Percentiles rank a stretch among this genome's conserved stretches.
phyloP scores from a whole-genome alignment of 108 stramenopile genomes.

The Skeletonema costatum region DNA sequence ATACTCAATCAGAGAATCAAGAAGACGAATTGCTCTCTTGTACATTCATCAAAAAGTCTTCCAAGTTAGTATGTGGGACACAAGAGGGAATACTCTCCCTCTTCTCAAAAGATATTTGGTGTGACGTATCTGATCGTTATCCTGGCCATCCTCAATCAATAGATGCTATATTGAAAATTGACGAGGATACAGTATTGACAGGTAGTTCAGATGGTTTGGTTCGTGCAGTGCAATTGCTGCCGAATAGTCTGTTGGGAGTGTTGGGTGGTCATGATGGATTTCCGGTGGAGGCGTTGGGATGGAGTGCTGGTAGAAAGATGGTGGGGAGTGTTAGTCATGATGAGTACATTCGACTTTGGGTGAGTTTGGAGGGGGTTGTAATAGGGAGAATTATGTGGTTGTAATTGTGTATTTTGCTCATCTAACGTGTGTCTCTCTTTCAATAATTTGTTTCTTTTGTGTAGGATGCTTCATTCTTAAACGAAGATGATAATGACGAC shows the following conservation, averaged over 20 bases:
- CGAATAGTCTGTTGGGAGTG: slow-evolving; percentile 92
- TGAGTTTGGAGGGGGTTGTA: neutral
- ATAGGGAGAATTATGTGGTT: neutral
- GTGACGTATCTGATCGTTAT: slow-evolving; percentile 92
- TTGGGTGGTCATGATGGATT: slow-evolving; percentile 90
- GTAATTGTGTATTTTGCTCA: neutral
- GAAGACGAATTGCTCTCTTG: slow-evolving; percentile 94
- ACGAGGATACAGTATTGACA: slow-evolving; percentile 94
- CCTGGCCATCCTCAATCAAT: slow-evolving; percentile 92
- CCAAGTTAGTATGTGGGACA: slow-evolving; percentile 88
- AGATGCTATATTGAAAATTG: slow-evolving; percentile 90
- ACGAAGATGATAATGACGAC: slow-evolving; percentile 60
- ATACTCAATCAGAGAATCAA: slow-evolving; percentile 82
- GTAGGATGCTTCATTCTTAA: slow-evolving; percentile 70
- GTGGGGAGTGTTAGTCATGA: slow-evolving; percentile 86
- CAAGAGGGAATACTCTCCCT: slow-evolving; percentile 87
- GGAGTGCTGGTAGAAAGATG: slow-evolving; percentile 70
- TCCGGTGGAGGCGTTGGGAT: slow-evolving; percentile 87
- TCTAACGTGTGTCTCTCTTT: neutral
- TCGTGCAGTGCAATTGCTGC: slow-evolving; percentile 89
- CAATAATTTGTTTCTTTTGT: neutral
- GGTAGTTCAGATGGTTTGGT: slow-evolving; percentile 95
- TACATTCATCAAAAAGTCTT: slow-evolving; percentile 78
- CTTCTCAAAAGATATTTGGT: slow-evolving; percentile 92
- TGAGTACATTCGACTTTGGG: slow-evolving; percentile 71